Conservation (phyloP, 139 green algal species). For the Chlorokybus atmophyticus region DNA sequence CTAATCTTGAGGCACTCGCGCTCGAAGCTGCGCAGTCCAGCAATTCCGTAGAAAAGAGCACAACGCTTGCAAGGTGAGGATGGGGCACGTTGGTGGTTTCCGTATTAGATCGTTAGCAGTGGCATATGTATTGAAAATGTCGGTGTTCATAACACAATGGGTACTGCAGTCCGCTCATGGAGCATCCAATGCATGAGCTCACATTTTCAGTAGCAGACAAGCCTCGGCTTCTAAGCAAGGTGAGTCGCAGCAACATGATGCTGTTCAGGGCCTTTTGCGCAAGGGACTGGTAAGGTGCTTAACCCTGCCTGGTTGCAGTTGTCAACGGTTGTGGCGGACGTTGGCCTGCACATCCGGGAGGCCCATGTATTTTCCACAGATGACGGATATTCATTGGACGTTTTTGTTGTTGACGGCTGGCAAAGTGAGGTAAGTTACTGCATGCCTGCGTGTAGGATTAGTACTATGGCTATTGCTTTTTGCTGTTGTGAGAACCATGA, state of each 20-base stretch:
- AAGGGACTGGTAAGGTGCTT: no score
- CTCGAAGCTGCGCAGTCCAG: no score
- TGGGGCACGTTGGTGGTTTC: neutral
- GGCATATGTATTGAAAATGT: neutral
- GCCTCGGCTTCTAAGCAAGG: conserved; percentile 32
- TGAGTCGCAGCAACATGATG: neutral
- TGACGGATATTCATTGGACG: conserved; percentile 84
- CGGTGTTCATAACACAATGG: neutral
- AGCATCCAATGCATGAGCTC: conserved; percentile 28
- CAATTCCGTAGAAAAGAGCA: neutral
- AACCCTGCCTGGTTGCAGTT: conserved; percentile 11
- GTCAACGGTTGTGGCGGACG: conserved; percentile 39
- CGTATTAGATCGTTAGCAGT: no score
- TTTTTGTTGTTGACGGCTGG: conserved; percentile 69
- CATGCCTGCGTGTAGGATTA: conserved; percentile 1
- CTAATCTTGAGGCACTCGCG: conserved; percentile 20
- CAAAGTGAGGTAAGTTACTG: conserved; percentile 15
- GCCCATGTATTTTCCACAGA: conserved; percentile 95
- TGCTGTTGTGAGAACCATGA: no score
- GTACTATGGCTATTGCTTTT: no score
- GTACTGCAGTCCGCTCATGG: conserved; percentile 1
- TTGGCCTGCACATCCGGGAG: conserved; percentile 94
- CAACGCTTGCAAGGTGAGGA: neutral
- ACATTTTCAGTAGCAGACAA: conserved; percentile 29
- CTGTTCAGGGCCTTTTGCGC: neutral